Evolutionary conservation across 352 stramenopile genomes (phyloP), one percentile per base, ranked within the genome.

Genomic region (Thalassiosira hispida): DNA sequence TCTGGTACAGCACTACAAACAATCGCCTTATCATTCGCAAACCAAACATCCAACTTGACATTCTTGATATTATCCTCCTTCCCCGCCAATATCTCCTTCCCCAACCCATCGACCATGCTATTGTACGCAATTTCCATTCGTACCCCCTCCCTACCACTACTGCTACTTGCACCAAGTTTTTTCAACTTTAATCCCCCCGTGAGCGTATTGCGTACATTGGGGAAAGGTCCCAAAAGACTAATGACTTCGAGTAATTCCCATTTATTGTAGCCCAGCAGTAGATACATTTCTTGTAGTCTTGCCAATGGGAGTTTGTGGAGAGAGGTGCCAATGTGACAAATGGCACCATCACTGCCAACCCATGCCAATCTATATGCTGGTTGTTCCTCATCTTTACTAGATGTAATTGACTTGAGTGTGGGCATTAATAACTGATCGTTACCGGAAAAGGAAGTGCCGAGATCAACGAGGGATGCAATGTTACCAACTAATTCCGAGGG

Each of bases 291-390:
- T 68, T 94, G 81, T 73, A 94, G 76, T 49, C 85, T 47, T 47
- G 90, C 90, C 55, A 94, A 61, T 47, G 90, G 90, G 6, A 94
- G 87, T 56, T 93, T 92, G 70, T 94, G 88, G 12, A 94, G 60
- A 8, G 86, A 84, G 23, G 88, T 94, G 1, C 90, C 90, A 40
- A 94, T 57, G 51, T 91, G 79, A 63, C 83, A 90, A 46, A 94
- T 71, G 14, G 87, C 83, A 55, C 84, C 60, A 49, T 94, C 88
- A 12, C 60, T 79, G n/a, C 87, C 87, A 6, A 87, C 85, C 87
- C 87, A 93, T 49, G 81, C 85, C 23, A 93, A 56, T 60, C 85
- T 77, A 71, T 88, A 93, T 0, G 64, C 52, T 27, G 65, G 42
- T 53, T 55, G 53, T 35, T 42, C 35, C 52, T 65, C 63, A 8